Base-by-base conservation (phyloP, 2,329 filamentous ascomycete species). In the Botrytis fragariae region DNA sequence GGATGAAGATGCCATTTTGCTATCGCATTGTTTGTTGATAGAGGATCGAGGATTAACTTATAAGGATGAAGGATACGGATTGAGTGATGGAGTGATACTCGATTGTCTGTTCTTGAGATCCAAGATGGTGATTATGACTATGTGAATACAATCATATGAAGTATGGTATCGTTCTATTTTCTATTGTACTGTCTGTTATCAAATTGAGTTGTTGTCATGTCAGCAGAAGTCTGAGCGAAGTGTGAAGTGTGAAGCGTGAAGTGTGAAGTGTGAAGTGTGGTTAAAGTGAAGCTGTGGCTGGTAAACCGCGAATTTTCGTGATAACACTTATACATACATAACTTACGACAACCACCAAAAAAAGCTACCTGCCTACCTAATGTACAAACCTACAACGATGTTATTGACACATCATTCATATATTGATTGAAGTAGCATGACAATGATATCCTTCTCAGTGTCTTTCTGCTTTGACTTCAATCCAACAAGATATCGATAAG, bases 1-100 rank as follows among this genome's bases (percentile, higher is more conserved):
- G 29, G 77, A 77, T 37, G 61, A 63, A 44, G 48, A 59, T 72
- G 70, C 37, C 70, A 72, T 72, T 67, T 68, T 45, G 60, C 18
- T 59, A 72, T 59, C 48, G 61, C 70, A 72, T 72, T 45, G n/a
- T 25, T 72, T 67, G 37, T 16, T 42, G 48, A 29, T 18, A 1
- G 29, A 9, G 25, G 48, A 39, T 67, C 3, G 42, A 48, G 14
- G n/a, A 48, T 48, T 39, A 39, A 39, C 37, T 39, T 39, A 39
- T 6, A 25, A 45, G 42, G 64, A 32, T 35, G 9, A 16, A 22
- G 32, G 16, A 48, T 25, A 25, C 22, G 3, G 45, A 18, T 22
- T n/a, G 16, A 29, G 48, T 35, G 29, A 29, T 29, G 32, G 32
- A 35, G 22, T 22, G 37, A 51, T 51, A n/a, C 39, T n/a, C 8